phyloP scores from a whole-genome alignment of 345 rosid genomes.

The Eucalyptus coolabah region DNA sequence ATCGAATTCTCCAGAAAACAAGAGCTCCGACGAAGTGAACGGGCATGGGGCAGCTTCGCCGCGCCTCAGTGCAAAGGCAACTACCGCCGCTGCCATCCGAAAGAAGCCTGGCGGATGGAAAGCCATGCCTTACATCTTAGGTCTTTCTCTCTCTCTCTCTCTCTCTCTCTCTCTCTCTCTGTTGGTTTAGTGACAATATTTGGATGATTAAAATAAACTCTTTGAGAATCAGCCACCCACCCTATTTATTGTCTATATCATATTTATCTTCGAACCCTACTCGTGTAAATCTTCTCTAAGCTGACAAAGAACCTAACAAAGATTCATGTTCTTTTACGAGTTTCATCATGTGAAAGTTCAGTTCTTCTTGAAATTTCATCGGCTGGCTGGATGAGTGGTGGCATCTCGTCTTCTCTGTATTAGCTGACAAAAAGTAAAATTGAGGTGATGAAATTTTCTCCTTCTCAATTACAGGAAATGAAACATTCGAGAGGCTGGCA shows the following conservation, averaged over 20 bases:
- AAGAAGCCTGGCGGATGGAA: conserved; percentile 72
- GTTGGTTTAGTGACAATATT: neutral
- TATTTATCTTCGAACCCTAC: neutral
- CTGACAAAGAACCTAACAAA: neutral
- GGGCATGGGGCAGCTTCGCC: neutral
- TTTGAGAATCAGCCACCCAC: neutral
- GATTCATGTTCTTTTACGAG: neutral
- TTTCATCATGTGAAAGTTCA: neutral
- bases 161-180: neutral
- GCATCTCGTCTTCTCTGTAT: neutral
- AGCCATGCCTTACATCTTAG: conserved; percentile 72
- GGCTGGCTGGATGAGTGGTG: neutral
- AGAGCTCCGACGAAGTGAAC: neutral
- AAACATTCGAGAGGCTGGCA: conserved; percentile 39
- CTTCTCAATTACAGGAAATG: conserved; percentile 16
- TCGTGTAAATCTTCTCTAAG: neutral
- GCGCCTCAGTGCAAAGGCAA: neutral
- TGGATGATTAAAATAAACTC: neutral
- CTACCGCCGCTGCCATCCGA: neutral
- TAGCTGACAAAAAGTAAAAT: neutral
- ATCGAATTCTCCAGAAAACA: neutral
- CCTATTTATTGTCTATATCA: neutral
- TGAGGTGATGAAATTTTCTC: neutral
- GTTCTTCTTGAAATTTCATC: neutral
- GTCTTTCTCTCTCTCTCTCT: conserved; percentile 7